Percentiles rank a stretch among this genome's conserved stretches.
Conservation (phyloP, 441 rosid species). For the Euphorbia corollata region DNA sequence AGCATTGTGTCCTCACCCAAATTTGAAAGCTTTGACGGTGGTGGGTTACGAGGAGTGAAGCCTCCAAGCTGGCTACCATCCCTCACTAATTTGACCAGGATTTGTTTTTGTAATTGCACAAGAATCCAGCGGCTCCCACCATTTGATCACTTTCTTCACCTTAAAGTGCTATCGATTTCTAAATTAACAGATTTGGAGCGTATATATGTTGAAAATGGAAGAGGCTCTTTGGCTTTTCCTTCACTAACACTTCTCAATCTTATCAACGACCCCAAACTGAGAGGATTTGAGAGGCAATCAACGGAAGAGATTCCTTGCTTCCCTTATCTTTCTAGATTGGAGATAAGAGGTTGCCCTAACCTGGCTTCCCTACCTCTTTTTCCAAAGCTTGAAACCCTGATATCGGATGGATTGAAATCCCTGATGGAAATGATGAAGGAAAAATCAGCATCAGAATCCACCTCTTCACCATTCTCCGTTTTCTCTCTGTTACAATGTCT, state of each 20-base stretch:
- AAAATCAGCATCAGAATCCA: not conserved
- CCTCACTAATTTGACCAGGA: constrained; percentile 6
- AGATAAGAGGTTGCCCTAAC: too few relatives aligned
- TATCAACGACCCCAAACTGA: rapidly evolving
- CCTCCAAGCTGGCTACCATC: constrained; percentile 21
- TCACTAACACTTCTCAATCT: not conserved
- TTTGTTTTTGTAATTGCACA: not conserved
- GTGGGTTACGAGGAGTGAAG: not conserved
- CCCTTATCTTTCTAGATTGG: too few relatives aligned
- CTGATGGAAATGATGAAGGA: not conserved
- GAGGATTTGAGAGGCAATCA: too few relatives aligned
- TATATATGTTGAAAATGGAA: not conserved
- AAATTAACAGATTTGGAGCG: not conserved
- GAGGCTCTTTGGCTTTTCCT: constrained; percentile 19
- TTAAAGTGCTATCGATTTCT: not conserved
- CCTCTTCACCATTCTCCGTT: not conserved
- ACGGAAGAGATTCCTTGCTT: too few relatives aligned
- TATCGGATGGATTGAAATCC: not conserved
- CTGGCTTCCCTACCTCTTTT: too few relatives aligned
- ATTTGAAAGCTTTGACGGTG: constrained; percentile 9
- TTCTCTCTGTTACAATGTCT: constrained; percentile 1
- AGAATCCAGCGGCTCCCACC: constrained; percentile 6
- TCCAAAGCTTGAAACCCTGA: too few relatives aligned
- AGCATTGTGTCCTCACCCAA: constrained; percentile 5
- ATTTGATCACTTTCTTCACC: constrained; percentile 16